Conservation (phyloP, 805 yeast species). For the Yarrowia sp. region DNA sequence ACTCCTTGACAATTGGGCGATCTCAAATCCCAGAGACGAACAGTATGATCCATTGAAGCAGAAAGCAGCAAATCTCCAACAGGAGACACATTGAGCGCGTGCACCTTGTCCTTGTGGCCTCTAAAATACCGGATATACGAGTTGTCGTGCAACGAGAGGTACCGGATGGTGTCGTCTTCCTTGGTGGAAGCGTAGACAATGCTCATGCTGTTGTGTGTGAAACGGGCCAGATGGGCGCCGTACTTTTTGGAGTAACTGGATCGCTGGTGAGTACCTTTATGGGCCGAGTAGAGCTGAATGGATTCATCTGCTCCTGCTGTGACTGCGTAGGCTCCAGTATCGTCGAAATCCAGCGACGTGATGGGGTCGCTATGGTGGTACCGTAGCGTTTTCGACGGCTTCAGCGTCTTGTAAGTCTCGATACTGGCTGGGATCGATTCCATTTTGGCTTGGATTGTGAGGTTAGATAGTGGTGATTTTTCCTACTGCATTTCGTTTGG, state of each 20-base stretch:
- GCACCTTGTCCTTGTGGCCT: constrained; percentile 81
- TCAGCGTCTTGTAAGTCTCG: constrained; percentile 19
- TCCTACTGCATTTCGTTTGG: not conserved
- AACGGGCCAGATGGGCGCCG: constrained; percentile 83
- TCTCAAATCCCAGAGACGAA: constrained; percentile 84
- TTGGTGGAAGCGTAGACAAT: constrained; percentile 83
- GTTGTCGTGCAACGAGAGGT: constrained; percentile 72
- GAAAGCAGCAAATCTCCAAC: constrained; percentile 61
- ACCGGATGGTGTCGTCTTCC: constrained; percentile 64
- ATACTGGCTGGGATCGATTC: constrained; percentile 14
- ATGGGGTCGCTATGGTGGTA: constrained; percentile 30
- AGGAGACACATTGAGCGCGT: constrained; percentile 70
- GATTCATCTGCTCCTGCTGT: constrained; percentile 82
- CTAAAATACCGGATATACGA: constrained; percentile 78
- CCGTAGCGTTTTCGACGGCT: constrained; percentile 22
- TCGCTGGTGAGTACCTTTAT: constrained; percentile 51
- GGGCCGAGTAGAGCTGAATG: constrained; percentile 79
- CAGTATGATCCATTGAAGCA: constrained; percentile 72
- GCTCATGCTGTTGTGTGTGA: constrained; percentile 69
- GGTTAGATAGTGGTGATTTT: not conserved
- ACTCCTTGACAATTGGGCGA: constrained; percentile 64
- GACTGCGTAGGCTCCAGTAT: constrained; percentile 72
- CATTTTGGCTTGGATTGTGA: not conserved
- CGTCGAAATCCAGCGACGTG: constrained; percentile 64
- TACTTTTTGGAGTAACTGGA: constrained; percentile 82